A percentile compares a stretch with the other conserved stretches of the same genome.
Evolutionary conservation across 176 grass and related monocot genomes (phyloP).

Genomic region (Carex parvula): DNA sequence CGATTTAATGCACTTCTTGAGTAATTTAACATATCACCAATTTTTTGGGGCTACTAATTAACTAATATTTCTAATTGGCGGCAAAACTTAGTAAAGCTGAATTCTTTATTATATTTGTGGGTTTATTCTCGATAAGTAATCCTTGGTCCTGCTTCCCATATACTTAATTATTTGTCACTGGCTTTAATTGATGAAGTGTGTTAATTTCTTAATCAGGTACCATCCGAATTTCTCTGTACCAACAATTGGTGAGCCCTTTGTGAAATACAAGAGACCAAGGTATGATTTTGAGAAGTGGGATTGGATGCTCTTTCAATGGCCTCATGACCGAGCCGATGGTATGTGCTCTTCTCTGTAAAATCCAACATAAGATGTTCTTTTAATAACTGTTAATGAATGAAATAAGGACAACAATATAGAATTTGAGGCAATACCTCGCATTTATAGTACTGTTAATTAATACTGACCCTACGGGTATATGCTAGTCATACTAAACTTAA

Average conservation of each 20-base stretch:
- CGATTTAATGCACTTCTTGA: neutral
- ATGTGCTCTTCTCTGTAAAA: neutral
- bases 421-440: neutral
- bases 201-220: neutral
- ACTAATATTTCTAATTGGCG: neutral
- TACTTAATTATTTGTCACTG: neutral
- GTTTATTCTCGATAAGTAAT: neutral
- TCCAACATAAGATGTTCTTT: neutral
- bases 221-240: conserved; percentile 25
- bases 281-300: conserved; percentile 66
- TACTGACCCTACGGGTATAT: neutral
- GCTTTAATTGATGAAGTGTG: neutral
- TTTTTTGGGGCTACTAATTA: neutral
- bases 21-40: neutral
- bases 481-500: neutral
- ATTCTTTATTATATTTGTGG: neutral
- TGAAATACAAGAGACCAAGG: conserved; percentile 54
- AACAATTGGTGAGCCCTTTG: conserved; percentile 60
- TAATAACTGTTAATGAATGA: neutral
- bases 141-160: neutral
- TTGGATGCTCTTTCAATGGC: conserved; percentile 63
- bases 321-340: conserved; percentile 61
- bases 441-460: neutral
- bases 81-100: neutral
- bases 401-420: neutral